Evolutionary conservation across 352 stramenopile species (phyloP).

Genomic region (Pilasporangium apinafurcum): DNA sequence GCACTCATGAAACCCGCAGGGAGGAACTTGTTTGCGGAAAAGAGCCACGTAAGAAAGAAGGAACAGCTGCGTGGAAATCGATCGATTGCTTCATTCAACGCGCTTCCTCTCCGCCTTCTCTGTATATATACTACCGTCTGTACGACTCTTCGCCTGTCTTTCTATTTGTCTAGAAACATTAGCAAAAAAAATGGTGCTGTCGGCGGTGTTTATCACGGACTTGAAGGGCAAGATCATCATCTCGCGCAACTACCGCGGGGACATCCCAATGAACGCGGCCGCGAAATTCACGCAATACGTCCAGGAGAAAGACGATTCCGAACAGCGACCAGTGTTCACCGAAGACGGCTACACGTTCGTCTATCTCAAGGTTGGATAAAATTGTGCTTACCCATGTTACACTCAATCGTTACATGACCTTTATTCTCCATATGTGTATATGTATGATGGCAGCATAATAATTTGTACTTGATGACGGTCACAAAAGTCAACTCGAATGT

Average conservation of each 20-base stretch:
- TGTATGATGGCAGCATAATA: slow-evolving; percentile 87
- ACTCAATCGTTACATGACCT: too few species aligned
- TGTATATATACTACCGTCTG: too few species aligned
- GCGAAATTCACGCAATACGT: slow-evolving; percentile 90
- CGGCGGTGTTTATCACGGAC: slow-evolving; percentile 98
- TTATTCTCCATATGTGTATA: not conserved
- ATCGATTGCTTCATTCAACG: too few species aligned
- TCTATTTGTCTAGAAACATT: too few species aligned
- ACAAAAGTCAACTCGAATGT: slow-evolving; percentile 99
- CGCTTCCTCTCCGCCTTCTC: too few species aligned
- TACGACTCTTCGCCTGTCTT: too few species aligned
- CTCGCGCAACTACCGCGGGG: slow-evolving; percentile 97
- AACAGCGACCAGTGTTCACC: slow-evolving; percentile 93
- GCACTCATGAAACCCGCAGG: too few species aligned
- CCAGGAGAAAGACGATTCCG: slow-evolving; percentile 92
- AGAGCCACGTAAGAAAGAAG: too few species aligned
- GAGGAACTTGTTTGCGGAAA: too few species aligned
- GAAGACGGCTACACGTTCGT: slow-evolving; percentile 92
- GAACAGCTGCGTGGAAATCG: too few species aligned
- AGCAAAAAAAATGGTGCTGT: slow-evolving; percentile 91
- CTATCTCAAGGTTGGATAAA: slow-evolving; percentile 84
- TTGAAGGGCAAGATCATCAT: slow-evolving; percentile 99
- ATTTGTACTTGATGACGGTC: slow-evolving; percentile 98
- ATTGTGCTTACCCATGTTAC: too few species aligned
- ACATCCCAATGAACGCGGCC: slow-evolving; percentile 94